A percentile compares a stretch with the other conserved stretches of the same genome.
Conservation (phyloP, 2,329 filamentous ascomycete species). For the Ceratocystis huliohia region DNA sequence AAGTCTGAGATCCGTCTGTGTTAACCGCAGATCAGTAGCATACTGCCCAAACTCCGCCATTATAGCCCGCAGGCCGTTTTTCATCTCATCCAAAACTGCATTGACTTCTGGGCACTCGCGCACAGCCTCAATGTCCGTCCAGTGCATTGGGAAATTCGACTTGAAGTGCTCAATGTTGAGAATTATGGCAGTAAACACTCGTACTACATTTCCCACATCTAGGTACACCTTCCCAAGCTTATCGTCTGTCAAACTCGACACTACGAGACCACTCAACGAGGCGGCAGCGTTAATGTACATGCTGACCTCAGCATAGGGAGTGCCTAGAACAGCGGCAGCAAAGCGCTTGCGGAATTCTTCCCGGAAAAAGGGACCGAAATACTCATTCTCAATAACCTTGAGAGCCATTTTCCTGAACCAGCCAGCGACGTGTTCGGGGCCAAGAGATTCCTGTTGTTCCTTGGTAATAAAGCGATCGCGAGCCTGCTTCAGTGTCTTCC, state of each 20-base stretch:
- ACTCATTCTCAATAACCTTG: conserved; percentile 35
- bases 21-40: conserved; percentile 56
- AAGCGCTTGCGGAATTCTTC: conserved; percentile 55
- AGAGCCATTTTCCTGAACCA: conserved; percentile 38
- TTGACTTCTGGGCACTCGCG: conserved; percentile 55
- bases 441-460: conserved; percentile 43
- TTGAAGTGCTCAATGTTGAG: conserved; percentile 57
- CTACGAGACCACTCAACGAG: conserved; percentile 54
- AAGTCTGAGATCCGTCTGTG: conserved; percentile 55
- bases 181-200: conserved; percentile 57
- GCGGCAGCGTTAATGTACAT: conserved; percentile 61
- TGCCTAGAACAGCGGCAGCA: conserved; percentile 55
- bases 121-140: conserved; percentile 58
- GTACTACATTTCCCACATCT: conserved; percentile 62
- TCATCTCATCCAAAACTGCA: conserved; percentile 51
- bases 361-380: conserved; percentile 55
- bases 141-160: conserved; percentile 48
- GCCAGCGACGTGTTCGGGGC: conserved; percentile 37
- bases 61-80: conserved; percentile 50
- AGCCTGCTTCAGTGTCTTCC: conserved; percentile 37
- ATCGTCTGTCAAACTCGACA: conserved; percentile 67
- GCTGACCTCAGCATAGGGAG: conserved; percentile 56
- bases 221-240: conserved; percentile 73
- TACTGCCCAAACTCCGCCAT: conserved; percentile 64
- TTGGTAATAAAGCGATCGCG: conserved; percentile 38